phyloP scores from a whole-genome alignment of 2,329 filamentous ascomycete species.

The Epichloe baconii region DNA sequence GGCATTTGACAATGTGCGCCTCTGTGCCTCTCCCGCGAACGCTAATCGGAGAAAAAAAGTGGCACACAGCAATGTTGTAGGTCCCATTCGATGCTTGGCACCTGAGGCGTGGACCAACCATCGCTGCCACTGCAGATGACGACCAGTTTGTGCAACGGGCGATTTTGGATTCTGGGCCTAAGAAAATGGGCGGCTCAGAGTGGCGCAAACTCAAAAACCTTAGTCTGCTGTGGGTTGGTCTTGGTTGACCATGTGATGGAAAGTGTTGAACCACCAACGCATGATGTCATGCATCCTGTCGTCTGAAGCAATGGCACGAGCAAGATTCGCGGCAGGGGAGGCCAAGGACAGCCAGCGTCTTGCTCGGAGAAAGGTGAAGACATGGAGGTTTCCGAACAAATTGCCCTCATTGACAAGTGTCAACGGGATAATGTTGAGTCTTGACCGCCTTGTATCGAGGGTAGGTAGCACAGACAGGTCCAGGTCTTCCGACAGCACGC shows the following conservation, averaged over 20 bases:
- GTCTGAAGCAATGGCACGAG: no score
- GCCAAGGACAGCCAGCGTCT: no score
- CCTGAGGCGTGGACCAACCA: no score
- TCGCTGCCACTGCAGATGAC: no score
- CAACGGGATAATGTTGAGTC: no score
- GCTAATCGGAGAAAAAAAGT: background rate
- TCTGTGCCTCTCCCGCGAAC: constrained; percentile 4
- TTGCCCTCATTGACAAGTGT: no score
- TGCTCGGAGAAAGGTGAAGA: no score
- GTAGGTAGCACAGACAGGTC: background rate
- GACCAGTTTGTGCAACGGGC: background rate
- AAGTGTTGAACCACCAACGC: no score
- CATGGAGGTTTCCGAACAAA: no score
- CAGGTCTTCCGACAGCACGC: background rate
- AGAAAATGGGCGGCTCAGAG: background rate
- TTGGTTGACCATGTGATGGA: no score
- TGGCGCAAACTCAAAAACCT: constrained; percentile 5
- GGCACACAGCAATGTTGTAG: background rate
- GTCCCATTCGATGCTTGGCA: background rate
- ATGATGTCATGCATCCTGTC: no score
- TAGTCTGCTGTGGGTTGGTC: background rate
- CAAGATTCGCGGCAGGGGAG: no score
- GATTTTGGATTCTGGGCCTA: background rate
- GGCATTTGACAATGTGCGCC: constrained; percentile 3
- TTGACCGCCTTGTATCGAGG: background rate